A percentile compares a stretch with the other conserved stretches of the same genome.
Evolutionary conservation across 2,329 filamentous ascomycete species (phyloP).

Genomic region (Pseudocercospora eumusae): DNA sequence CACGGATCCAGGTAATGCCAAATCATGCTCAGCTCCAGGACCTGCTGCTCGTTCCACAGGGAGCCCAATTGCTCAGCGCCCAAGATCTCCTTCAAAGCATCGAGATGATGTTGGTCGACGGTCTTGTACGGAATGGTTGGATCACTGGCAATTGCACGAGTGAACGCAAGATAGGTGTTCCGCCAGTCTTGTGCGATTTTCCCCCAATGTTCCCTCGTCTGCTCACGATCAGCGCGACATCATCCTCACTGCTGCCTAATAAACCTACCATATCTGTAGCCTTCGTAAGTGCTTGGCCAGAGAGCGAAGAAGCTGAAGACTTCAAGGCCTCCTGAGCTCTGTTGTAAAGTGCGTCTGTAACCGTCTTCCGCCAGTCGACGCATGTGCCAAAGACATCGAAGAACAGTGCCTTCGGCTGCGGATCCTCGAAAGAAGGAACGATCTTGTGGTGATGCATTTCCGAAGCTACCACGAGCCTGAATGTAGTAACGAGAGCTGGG

Average conservation of each 20-base stretch:
- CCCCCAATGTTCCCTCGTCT: conserved; percentile 55
- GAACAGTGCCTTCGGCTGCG: conserved; percentile 59
- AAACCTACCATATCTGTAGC: conserved; percentile 47
- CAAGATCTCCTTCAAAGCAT: conserved; percentile 63
- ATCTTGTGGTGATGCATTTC: background rate
- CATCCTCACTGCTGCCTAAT: background rate
- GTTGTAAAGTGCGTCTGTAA: conserved; percentile 60
- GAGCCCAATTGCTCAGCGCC: conserved; percentile 48
- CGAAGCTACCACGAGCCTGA: background rate
- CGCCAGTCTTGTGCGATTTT: conserved; percentile 64
- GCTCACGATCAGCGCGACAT: background rate
- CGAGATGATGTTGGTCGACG: conserved; percentile 70
- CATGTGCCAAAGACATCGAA: conserved; percentile 81
- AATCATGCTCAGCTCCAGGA: conserved; percentile 53
- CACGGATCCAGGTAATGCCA: conserved; percentile 76
- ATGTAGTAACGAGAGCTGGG: background rate
- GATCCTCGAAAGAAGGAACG: conserved; percentile 13
- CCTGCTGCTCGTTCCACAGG: conserved; percentile 55
- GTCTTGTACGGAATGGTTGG: conserved; percentile 60
- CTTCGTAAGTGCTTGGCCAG: conserved; percentile 51
- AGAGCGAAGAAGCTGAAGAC: conserved; percentile 48
- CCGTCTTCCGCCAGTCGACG: conserved; percentile 73
- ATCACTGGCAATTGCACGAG: conserved; percentile 51
- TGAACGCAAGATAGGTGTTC: conserved; percentile 55
- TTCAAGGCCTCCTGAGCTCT: conserved; percentile 54